These are phyloP conservation scores for Hibiscus tridactylites DNA, from an alignment of 345 rosid species.

Conservation along the genomic window DNA sequence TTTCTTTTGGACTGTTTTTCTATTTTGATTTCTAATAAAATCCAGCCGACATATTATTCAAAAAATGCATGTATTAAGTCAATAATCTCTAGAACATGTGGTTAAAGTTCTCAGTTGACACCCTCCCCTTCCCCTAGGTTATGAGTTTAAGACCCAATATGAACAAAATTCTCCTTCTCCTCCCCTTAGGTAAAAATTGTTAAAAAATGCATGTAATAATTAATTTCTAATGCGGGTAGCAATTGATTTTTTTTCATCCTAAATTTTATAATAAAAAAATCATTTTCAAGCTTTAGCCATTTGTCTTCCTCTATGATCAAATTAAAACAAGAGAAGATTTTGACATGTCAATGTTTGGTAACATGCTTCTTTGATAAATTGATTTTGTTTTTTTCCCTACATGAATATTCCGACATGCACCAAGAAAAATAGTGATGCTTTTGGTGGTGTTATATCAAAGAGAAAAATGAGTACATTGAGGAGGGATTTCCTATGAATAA, in stretches of 20 bases:
- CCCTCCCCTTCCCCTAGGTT: too few species aligned
- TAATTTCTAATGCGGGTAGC: background rate
- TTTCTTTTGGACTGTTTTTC: too few species aligned
- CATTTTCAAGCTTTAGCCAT: conserved; percentile 1
- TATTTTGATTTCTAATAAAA: too few species aligned
- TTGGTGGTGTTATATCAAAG: too few species aligned
- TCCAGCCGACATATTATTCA: too few species aligned
- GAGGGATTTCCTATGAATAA: background rate
- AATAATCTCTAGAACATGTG: too few species aligned
- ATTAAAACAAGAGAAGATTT: conserved; percentile 4
- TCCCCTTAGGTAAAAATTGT: too few species aligned
- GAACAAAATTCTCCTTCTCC: too few species aligned
- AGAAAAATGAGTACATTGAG: background rate
- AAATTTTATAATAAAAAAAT: background rate
- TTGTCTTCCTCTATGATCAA: background rate
- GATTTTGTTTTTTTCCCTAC: background rate
- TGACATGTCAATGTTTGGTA: conserved; percentile 1
- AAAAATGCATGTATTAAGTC: too few species aligned
- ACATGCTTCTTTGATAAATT: conserved; percentile 8
- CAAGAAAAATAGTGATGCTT: background rate
- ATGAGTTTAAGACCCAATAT: too few species aligned
- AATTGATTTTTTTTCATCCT: background rate
- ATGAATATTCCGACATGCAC: background rate
- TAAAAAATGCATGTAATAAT: background rate
- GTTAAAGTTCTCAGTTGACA: too few species aligned